phyloP scores from a whole-genome alignment of 371 early-diverging fungal species.

The Mortierella sp. region DNA sequence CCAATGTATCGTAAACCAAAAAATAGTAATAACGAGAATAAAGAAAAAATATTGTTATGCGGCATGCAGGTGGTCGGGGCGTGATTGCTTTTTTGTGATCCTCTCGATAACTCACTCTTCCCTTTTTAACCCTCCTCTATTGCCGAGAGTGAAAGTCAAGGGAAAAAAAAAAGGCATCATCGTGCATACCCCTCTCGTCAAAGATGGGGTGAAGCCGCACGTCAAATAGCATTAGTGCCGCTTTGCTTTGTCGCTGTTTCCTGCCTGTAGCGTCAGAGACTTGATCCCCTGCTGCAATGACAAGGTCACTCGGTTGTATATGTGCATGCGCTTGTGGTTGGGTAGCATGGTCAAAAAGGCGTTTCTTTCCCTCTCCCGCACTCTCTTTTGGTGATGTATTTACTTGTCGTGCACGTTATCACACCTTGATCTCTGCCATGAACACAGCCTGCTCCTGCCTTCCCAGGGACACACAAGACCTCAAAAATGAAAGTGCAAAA shows the following conservation, averaged over 20 bases:
- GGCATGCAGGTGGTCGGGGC: slow-evolving; percentile 6
- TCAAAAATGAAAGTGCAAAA: too few relatives aligned
- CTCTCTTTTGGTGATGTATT: too few relatives aligned
- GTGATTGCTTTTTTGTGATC: slow-evolving; percentile 10
- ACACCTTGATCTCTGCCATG: slow-evolving; percentile 49
- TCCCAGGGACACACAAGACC: too few relatives aligned
- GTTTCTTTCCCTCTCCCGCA: too few relatives aligned
- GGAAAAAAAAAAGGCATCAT: background rate
- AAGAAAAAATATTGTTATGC: slow-evolving; percentile 2
- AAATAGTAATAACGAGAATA: background rate
- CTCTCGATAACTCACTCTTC: slow-evolving; percentile 15
- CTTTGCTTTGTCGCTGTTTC: too few relatives aligned
- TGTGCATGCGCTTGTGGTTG: too few relatives aligned
- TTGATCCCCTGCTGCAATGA: too few relatives aligned
- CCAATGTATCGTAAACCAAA: background rate
- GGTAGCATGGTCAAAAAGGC: too few relatives aligned
- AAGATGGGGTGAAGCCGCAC: background rate
- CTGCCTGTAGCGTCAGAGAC: too few relatives aligned
- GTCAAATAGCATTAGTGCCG: background rate
- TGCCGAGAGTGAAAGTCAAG: too few relatives aligned
- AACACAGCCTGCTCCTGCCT: slow-evolving; percentile 16
- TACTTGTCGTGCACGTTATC: slow-evolving; percentile 21
- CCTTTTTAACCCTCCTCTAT: too few relatives aligned
- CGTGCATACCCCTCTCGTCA: background rate
- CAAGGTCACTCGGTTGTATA: too few relatives aligned